Evolutionary conservation across 1,284 basidiomycete species (phyloP), one percentile per base, ranked within the genome.

Genomic region (Heterobasidion irregulare): DNA sequence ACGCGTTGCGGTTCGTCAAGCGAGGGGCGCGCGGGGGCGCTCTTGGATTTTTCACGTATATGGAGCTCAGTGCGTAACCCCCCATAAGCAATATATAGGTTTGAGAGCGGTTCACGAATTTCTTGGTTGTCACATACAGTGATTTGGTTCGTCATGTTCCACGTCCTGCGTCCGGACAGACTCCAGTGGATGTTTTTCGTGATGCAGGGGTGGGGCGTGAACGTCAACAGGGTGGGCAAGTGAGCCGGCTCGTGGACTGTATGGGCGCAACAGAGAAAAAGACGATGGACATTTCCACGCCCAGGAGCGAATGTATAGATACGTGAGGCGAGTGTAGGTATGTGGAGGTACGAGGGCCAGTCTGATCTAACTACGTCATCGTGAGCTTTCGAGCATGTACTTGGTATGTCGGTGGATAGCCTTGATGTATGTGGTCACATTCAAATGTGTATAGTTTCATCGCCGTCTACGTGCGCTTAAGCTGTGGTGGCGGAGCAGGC

Each of bases 41-140:
- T 7, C 70, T 84, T 7, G 75, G 77, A 18, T 84, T 84, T 70
- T 84, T 85, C 71, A 83, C 82, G 4, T 84, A 84, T 65, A 75
- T 76, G 69, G 82, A 84, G 60, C 72, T 84, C 35, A 75, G 76
- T 77, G 55, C 56, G 75, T 72, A 8, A 8, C 35, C 49, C 44
- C 51, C 26, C 26, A 26, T 26, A 5, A 26, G 26, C 26, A 26
- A 26, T 53, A 33, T 49, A 33, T 19, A 43, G 16, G 47, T n/a
- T 16, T 8, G 10, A 13, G 16, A 15, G n/a, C 1, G 53, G 43
- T 6, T 44, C 16, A 44, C 43, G 43, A 26, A 5, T 26, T 26
- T 41, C 38, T n/a, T 41, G 10, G 10, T 41, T 41, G 38, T 41
- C 38, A 6, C 38, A 26, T 46, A 41, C 48, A 78, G 76, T 69